Base-by-base conservation (phyloP, 1,284 basidiomycete species). In the Leccinum subrobustum region DNA sequence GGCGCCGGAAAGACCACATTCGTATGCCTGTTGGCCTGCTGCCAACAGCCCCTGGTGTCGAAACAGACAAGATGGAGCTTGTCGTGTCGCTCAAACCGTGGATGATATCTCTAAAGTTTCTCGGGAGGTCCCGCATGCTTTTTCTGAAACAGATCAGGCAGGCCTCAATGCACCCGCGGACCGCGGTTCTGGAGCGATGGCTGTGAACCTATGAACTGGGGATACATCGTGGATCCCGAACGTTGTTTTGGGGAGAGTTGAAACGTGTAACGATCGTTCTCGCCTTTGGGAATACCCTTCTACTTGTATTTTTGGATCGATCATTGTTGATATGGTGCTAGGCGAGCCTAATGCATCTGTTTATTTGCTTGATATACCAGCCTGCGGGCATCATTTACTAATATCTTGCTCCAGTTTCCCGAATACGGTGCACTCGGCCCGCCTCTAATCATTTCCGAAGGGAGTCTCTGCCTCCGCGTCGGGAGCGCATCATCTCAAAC, bases 1-100 rank as follows among this genome's bases (percentile, higher is more conserved):
- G 95, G 95, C 58, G 98, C 94, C 9, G 95, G 95, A 52, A 98
- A 98, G 83, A 97, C 96, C 54, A 97, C 95, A 0, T 92, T 98
- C 73, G 93, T 98, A 61, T 91, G 94, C 64, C 79, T 98, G 57
- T 83, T 98, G 58, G 94, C 94, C 83, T 14, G 35, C 35, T 27
- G 14, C 35, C 1, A 33, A 33, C 33, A 25, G 54, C 55, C 20
- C 95, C 95, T 8, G 96, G 98, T 78, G 76, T 85, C 63, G 88
- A 89, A 75, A 84, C 86, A 35, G 89, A 93, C 76, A 91, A 90
- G 76, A 87, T 90, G 77, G 83, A 87, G 47, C 78, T 94, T 53
- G 77, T 87, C 6, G 94, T 98, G 12, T 96, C 93, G 37, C 83
- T 97, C 73, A 97, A 98, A 79, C 95, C 95, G 3, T 95, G 98